Base-by-base conservation (phyloP, 2,329 filamentous ascomycete species). In the Apiospora aurea region DNA sequence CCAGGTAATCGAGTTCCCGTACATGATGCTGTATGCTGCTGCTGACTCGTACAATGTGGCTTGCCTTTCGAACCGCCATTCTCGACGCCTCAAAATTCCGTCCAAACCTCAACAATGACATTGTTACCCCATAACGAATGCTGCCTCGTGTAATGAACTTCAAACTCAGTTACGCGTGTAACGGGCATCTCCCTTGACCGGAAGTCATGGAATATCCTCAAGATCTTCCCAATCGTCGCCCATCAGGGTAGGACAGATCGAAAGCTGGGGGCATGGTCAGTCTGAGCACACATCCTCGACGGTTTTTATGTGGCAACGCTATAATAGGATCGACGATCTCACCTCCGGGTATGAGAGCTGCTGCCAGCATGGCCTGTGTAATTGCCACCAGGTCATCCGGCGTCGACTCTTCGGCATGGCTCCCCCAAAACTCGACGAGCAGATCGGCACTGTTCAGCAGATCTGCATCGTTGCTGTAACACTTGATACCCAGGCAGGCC, bases 281-380 rank as follows among this genome's bases (percentile, higher is more conserved):
- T 10, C 29, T 49, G 6, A 21, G 29, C 46, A 21, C 26, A 34
- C 2, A 29, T 38, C 2, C 26, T 34, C 51, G 6, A 57, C 49
- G 49, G 13, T 24, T 11, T 51, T 11, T 51, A 26, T 14, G 49
- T 51, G 11, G n/a, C n/a, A 51, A 24, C n/a, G n/a, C 3, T 18
- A 38, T 38, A 34, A 34, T 24, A 57, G 3, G 26, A 8, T 34
- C 26, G 26, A 34, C 29, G 6, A 34, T 38, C 86, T 85, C 75
- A 89, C 87, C 86, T 75, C 88, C 88, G 5, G 87, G 86, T 69
- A 88, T 83, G 74, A 90, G 75, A 46, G 87, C 87, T 5, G 87
- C 82, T 18, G 88, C 86, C 80, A 88, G 89, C 88, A 90, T 90
- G 51, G 87, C 87, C 29, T 83, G 78, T 5, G 87, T 89, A 53